These are phyloP conservation scores for Aspergillus pseudoterreus DNA, from an alignment of 2,329 filamentous ascomycete genomes.

Conservation along the genomic window DNA sequence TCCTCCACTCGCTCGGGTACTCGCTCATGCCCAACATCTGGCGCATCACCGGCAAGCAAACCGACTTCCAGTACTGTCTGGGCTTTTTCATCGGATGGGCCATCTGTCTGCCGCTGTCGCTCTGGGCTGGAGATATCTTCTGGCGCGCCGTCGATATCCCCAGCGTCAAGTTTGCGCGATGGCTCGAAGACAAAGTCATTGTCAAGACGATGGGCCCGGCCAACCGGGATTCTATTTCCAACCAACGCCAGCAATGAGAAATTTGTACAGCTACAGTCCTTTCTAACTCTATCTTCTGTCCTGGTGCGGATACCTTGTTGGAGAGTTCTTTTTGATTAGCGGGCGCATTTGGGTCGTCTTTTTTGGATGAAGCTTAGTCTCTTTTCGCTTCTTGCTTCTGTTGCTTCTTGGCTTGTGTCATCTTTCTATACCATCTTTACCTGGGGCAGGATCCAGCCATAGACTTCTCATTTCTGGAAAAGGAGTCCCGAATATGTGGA, in stretches of 20 bases:
- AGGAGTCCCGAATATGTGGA: too few relatives aligned
- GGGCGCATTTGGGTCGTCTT: neutral
- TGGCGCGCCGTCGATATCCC: constrained; percentile 55
- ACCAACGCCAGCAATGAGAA: neutral
- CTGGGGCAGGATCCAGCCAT: neutral
- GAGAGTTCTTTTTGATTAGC: neutral
- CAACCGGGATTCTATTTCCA: constrained; percentile 3
- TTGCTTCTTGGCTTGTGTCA: neutral
- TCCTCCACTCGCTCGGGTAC: constrained; percentile 43
- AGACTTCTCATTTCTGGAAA: neutral
- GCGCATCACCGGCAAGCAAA: constrained; percentile 37
- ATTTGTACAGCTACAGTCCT: too few relatives aligned
- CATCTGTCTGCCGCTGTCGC: constrained; percentile 38
- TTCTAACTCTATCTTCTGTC: constrained; percentile 3
- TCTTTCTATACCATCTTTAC: neutral
- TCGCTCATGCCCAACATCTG: constrained; percentile 42
- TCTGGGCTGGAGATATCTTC: constrained; percentile 59
- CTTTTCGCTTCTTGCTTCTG: neutral
- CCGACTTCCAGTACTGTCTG: constrained; percentile 35
- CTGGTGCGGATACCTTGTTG: neutral
- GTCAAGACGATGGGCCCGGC: constrained; percentile 15
- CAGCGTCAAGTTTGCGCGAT: constrained; percentile 49
- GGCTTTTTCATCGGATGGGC: constrained; percentile 39
- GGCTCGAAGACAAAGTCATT: constrained; percentile 41
- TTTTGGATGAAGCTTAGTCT: neutral